Base-by-base conservation (phyloP, 805 yeast genomes). In the Starmerella gropengiesseri region DNA sequence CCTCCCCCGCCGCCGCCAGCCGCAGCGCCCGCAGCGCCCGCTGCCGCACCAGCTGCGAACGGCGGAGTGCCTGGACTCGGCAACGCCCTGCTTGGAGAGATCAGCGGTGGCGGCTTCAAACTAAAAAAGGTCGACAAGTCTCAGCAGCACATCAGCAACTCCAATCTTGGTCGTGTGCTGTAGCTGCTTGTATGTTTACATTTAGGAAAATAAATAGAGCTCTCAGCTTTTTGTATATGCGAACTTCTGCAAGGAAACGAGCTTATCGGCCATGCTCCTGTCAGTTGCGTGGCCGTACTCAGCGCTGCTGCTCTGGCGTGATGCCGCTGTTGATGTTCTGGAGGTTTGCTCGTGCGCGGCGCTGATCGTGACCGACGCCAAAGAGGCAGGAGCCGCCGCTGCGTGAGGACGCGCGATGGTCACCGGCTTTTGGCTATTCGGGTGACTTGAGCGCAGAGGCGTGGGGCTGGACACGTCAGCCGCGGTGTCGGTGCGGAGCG, bases 41-140 rank as follows among this genome's bases (percentile, higher is more conserved):
- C 74, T 3, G 70, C 75, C 11, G 68, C 73, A 12, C 54, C 67
- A 14, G 69, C 68, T 6, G 47, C 59, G 12, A 14, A 17, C 7
- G 46, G 37, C 5, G 50, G 65, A 8, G 51, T 63, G 18, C 54
- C 63, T 19, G 46, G 25, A 3, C 37, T 49, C 7, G 51, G 51
- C 11, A 41, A 37, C 25, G 52, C 54, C 3, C 37, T 62, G 13
- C 54, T 62, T 1, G 62, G 63, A 14, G 65, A 62, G 37, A 62
- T 62, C 44, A 55, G 58, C 23, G 18, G 36, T 9, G 55, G 50
- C 19, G 65, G 65, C 19, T 47, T 45, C 43, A 36, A 53, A 5
- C 52, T 62, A 28, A 50, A 54, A 37, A 58, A 60, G 41, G 64
- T 61, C 11, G 57, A 51, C 37, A 48, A 51, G 32, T 37, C 52